Conservation (phyloP, 805 yeast genomes). For the Candida railenensis region DNA sequence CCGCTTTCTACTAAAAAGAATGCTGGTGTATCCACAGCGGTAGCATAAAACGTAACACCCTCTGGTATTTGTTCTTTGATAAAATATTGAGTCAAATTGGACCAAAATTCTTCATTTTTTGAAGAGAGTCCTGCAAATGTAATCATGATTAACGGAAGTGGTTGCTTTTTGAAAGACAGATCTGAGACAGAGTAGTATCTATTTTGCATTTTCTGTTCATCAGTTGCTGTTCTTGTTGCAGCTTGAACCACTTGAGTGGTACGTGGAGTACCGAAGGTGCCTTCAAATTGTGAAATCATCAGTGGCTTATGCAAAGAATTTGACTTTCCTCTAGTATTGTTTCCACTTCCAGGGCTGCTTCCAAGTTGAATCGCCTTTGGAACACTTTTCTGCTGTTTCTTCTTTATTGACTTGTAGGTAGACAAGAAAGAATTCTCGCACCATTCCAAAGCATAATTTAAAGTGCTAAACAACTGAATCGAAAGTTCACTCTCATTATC, state of each 20-base stretch:
- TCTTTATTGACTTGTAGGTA: constrained; percentile 47
- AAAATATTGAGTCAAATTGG: constrained; percentile 53
- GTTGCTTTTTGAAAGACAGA: constrained; percentile 44
- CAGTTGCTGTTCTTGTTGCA: constrained; percentile 44
- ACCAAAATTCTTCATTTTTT: constrained; percentile 58
- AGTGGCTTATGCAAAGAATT: constrained; percentile 5
- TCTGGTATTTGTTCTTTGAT: constrained; percentile 46
- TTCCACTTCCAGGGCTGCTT: neutral
- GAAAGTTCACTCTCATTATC: constrained; percentile 37
- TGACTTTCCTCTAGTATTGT: neutral
- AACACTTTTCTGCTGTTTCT: constrained; percentile 13
- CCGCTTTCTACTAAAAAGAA: constrained; percentile 57
- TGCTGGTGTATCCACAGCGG: constrained; percentile 45
- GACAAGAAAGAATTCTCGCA: constrained; percentile 87
- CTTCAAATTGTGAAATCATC: constrained; percentile 21
- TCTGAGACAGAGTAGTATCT: constrained; percentile 48
- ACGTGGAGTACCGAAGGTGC: constrained; percentile 49
- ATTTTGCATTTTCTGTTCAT: constrained; percentile 41
- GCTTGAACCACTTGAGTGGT: constrained; percentile 53
- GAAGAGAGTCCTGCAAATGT: constrained; percentile 60
- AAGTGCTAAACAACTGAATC: constrained; percentile 68
- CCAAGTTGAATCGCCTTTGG: constrained; percentile 6
- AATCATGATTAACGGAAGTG: constrained; percentile 63
- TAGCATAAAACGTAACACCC: constrained; percentile 47
- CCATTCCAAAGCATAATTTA: constrained; percentile 93